Percentiles rank a stretch among this genome's conserved stretches.
Evolutionary conservation across 352 stramenopile species (phyloP).

Genomic region (Pythium folliculosum): DNA sequence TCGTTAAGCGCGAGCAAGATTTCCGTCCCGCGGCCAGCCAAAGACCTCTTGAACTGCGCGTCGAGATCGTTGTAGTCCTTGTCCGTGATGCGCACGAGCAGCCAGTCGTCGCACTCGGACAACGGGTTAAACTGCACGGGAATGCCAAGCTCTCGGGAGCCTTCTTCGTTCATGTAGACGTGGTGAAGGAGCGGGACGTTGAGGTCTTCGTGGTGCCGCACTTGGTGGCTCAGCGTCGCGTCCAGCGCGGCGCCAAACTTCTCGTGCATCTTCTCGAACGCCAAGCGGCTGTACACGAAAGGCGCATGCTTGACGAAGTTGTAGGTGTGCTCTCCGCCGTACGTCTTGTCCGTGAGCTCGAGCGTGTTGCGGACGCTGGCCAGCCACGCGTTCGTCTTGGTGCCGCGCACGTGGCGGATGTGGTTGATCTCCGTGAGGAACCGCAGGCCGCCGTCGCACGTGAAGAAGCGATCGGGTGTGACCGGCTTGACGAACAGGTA

Average conservation of each 20-base stretch:
- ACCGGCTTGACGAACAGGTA: slow-evolving; percentile 86
- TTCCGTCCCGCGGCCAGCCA: slow-evolving; percentile 54
- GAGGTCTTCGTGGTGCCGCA: slow-evolving; percentile 68
- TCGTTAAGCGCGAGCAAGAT: slow-evolving; percentile 82
- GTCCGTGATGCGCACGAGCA: slow-evolving; percentile 73
- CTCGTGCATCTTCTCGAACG: slow-evolving; percentile 76
- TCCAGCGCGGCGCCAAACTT: slow-evolving; percentile 63
- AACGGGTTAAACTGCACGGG: slow-evolving; percentile 73
- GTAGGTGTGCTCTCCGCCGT: slow-evolving; percentile 82
- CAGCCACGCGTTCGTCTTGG: slow-evolving; percentile 73
- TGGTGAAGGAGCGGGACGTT: slow-evolving; percentile 85
- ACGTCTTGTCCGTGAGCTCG: slow-evolving; percentile 62
- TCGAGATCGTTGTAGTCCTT: slow-evolving; percentile 38
- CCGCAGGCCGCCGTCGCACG: slow-evolving; percentile 72
- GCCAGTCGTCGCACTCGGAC: slow-evolving; percentile 74
- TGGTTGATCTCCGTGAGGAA: slow-evolving; percentile 85
- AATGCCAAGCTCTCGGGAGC: slow-evolving; percentile 50
- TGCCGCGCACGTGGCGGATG: slow-evolving; percentile 69
- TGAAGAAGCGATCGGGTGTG: slow-evolving; percentile 79
- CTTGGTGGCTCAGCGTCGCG: slow-evolving; percentile 55
- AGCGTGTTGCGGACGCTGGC: slow-evolving; percentile 80
- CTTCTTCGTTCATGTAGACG: slow-evolving; percentile 87
- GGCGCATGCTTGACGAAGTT: slow-evolving; percentile 88
- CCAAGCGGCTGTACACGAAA: slow-evolving; percentile 76
- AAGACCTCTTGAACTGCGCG: slow-evolving; percentile 36